Percentiles rank a stretch among this genome's conserved stretches.
Evolutionary conservation across 768 basidiomycete species (phyloP).

Genomic region (Pleurotus pulmonarius): DNA sequence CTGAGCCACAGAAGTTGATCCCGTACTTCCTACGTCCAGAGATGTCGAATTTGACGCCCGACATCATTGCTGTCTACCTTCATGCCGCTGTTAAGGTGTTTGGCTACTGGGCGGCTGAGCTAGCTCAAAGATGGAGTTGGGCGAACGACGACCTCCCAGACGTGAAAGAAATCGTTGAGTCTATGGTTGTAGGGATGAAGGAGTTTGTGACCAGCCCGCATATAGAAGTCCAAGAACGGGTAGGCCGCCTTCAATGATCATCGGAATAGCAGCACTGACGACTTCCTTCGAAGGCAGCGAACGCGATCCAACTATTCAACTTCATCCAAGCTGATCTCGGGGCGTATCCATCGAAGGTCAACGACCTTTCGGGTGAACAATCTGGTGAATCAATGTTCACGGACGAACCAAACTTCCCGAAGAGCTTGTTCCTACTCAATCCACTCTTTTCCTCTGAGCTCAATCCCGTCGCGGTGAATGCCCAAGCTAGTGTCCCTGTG

Average conservation of each 20-base stretch:
- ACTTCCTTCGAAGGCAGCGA: constrained; percentile 60
- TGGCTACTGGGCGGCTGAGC: constrained; percentile 75
- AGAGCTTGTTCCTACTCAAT: constrained; percentile 81
- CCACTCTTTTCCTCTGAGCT: constrained; percentile 77
- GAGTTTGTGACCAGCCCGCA: constrained; percentile 60
- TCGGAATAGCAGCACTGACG: neutral
- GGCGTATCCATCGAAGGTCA: constrained; percentile 42
- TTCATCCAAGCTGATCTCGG: constrained; percentile 75
- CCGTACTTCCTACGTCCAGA: constrained; percentile 63
- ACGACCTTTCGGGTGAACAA: constrained; percentile 32
- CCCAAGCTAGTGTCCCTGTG: constrained; percentile 76
- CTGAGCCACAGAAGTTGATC: constrained; percentile 71
- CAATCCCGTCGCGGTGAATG: constrained; percentile 75
- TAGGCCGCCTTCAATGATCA: constrained; percentile 31
- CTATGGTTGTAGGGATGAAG: constrained; percentile 52
- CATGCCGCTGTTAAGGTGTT: constrained; percentile 86
- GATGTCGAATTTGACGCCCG: constrained; percentile 52
- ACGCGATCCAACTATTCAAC: constrained; percentile 67
- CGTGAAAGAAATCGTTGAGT: constrained; percentile 60
- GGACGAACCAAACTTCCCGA: constrained; percentile 67
- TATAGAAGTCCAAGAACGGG: constrained; percentile 92
- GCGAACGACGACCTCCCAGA: constrained; percentile 64
- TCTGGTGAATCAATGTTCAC: constrained; percentile 20
- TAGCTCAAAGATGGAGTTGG: constrained; percentile 64
- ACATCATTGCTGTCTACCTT: constrained; percentile 75